Evolutionary conservation across 768 basidiomycete genomes (phyloP).

Genomic region (Podaxis sp.): DNA sequence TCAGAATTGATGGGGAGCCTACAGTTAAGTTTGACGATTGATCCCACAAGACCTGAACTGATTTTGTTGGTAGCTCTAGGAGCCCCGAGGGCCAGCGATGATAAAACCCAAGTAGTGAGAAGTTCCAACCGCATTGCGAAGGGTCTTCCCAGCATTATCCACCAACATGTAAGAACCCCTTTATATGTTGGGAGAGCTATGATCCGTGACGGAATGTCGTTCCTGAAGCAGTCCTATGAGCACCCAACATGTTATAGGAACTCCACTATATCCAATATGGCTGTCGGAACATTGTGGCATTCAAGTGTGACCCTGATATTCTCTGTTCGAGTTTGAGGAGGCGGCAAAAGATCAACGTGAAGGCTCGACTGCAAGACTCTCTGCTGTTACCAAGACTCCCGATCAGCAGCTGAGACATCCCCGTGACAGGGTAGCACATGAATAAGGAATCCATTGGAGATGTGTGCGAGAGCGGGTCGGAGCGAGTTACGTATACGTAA

Average conservation of each 20-base stretch:
- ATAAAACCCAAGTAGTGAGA: not conserved
- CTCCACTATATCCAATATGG: not conserved
- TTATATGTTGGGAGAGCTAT: not conserved
- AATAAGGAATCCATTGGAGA: too few species aligned
- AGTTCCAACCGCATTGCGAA: not conserved
- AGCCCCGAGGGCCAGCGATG: not conserved
- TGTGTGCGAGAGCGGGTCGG: too few species aligned
- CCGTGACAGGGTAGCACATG: too few species aligned
- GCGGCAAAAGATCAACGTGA: too few species aligned
- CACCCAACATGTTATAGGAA: not conserved
- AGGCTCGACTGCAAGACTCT: too few species aligned
- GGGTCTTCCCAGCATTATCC: not conserved
- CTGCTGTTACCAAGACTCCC: too few species aligned
- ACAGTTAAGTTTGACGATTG: not conserved
- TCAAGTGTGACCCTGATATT: too few species aligned
- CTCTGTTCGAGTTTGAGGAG: too few species aligned
- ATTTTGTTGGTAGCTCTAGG: not conserved
- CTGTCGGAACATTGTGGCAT: too few species aligned
- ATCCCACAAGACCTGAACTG: not conserved
- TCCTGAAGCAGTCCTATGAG: not conserved
- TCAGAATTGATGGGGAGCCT: not conserved
- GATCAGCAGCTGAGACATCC: too few species aligned
- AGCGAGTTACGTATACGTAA: too few species aligned
- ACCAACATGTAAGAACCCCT: not conserved
- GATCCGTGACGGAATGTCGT: not conserved